Evolutionary conservation across 2,329 filamentous ascomycete species (phyloP), one percentile per base, ranked within the genome.

Genomic region (Pestalotiopsis sp.): DNA sequence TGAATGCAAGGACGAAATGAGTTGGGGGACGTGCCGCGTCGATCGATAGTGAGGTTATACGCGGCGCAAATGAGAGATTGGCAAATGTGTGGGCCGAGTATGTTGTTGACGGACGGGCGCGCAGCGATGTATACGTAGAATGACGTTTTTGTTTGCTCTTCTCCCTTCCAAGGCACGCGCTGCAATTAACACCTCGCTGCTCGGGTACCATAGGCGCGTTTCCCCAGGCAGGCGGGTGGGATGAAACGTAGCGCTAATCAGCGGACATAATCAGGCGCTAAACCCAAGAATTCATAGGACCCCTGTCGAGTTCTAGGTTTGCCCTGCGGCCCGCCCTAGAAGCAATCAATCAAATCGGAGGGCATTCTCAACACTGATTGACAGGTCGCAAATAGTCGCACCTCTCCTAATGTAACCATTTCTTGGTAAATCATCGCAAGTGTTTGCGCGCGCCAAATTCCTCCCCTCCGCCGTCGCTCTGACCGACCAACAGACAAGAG

Each of bases 91-190:
- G 20, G 39, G 10, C 60, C 35, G 38, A 22, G 9, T 11, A 38
- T 52, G 60, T 63, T 48, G 14, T 48, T 44, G 20, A 20, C 10
- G 58, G 58, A 17, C 35, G 22, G 24, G 35, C 60, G 60, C 60
- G 38, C 44, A 63, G 38, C n/a, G 20, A 63, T 63, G 60, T n/a
- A n/a, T n/a, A n/a, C n/a, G n/a, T 39, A 44, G 38, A n/a, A 63
- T 63, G 60, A 63, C 60, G 60, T 63, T 24, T 35, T 52, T 35
- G 26, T 63, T 63, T 35, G 22, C 39, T 44, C 24, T 48, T 24
- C 38, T 30, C 60, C 60, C 60, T 63, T 52, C 11, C 60, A 63
- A 26, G 30, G 58, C 58, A 20, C 22, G 58, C 30, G 58, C 26
- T n/a, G 35, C n/a, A 11, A 20, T 35, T 39, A 61, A 11, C 20